These are phyloP conservation scores for Acacia acuminata DNA, from an alignment of 306 rosid species.

Conservation along the genomic window DNA sequence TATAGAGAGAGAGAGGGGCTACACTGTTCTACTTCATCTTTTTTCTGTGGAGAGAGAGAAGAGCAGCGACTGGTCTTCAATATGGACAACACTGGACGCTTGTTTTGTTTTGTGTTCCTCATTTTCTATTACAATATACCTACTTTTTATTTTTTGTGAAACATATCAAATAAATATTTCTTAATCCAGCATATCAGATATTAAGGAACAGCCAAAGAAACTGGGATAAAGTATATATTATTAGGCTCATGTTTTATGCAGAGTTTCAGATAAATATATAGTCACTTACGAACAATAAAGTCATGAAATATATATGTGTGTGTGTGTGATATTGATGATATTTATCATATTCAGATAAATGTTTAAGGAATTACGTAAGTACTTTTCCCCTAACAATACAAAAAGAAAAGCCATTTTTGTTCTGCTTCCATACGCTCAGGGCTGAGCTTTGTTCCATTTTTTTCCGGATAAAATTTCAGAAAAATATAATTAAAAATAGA, in stretches of 20 bases:
- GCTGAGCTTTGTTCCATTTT: background rate
- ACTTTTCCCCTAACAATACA: background rate
- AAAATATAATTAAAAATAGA: too few species aligned
- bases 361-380: background rate
- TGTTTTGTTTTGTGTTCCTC: background rate
- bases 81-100: background rate
- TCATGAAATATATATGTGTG: background rate
- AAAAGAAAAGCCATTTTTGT: background rate
- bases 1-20: background rate
- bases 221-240: background rate
- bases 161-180: too few species aligned
- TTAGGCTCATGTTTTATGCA: background rate
- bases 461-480: too few species aligned
- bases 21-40: background rate
- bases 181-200: too few species aligned
- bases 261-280: background rate
- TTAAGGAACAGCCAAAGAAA: background rate
- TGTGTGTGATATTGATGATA: background rate
- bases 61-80: background rate
- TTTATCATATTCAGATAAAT: too few species aligned
- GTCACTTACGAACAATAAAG: background rate
- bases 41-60: background rate
- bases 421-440: background rate
- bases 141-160: too few species aligned
- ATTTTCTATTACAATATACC: background rate